These are phyloP conservation scores for Ascochyta koolunga DNA, from an alignment of 2,329 filamentous ascomycete genomes.

Conservation along the genomic window DNA sequence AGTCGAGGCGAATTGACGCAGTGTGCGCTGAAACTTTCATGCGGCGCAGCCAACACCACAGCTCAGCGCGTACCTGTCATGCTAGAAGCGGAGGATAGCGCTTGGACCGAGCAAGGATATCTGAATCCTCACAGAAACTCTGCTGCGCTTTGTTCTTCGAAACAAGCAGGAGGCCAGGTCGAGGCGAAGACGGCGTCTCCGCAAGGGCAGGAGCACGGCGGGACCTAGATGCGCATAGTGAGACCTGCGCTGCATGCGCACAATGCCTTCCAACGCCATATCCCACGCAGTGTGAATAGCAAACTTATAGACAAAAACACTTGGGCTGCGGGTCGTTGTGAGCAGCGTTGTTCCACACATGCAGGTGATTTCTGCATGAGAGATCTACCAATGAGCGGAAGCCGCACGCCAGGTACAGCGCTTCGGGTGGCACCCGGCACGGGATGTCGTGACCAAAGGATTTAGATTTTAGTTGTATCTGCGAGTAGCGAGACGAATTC, in stretches of 20 bases:
- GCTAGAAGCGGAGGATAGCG: neutral
- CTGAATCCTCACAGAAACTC: neutral
- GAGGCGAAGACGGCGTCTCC: conserved; percentile 7
- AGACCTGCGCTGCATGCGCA: conserved; percentile 11
- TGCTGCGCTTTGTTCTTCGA: conserved; percentile 2
- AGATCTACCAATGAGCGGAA: conserved; percentile 9
- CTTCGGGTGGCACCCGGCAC: conserved; percentile 1
- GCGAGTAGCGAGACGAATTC: neutral
- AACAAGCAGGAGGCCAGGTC: conserved; percentile 1
- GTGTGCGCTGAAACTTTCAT: conserved; percentile 4
- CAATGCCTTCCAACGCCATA: conserved; percentile 5
- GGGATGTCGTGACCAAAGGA: conserved; percentile 1
- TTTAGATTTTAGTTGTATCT: neutral
- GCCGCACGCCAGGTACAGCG: neutral
- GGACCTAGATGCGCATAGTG: conserved; percentile 1
- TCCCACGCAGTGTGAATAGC: neutral
- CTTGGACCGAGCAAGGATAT: conserved; percentile 1
- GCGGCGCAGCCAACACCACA: conserved; percentile 5
- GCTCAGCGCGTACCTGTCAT: conserved; percentile 10
- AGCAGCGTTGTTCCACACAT: conserved; percentile 1
- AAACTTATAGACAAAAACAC: neutral
- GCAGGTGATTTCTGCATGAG: conserved; percentile 10
- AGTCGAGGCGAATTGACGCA: conserved; percentile 4
- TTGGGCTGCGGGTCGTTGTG: neutral
- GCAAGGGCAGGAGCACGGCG: conserved; percentile 6